These are phyloP conservation scores for Mrakia blollopis DNA, from an alignment of 768 basidiomycete genomes.

Conservation along the genomic window DNA sequence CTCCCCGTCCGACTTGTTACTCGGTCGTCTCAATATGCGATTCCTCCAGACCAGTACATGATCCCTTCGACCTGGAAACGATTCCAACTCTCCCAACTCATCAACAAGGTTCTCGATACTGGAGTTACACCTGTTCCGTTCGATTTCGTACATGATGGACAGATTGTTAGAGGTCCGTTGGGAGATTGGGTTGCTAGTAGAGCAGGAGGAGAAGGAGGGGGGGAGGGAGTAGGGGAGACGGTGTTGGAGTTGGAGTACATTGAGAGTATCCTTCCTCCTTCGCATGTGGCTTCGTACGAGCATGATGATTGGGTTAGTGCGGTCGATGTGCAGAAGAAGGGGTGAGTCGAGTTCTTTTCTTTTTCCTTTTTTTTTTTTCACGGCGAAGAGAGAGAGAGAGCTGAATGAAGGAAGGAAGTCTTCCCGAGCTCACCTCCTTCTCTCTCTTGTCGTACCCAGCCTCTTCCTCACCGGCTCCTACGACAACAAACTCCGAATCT, in stretches of 20 bases:
- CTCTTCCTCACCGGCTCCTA: constrained; percentile 74
- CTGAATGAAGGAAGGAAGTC: background rate
- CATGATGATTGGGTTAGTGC: constrained; percentile 94
- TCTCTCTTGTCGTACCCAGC: constrained; percentile 44
- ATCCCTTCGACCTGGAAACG: constrained; percentile 84
- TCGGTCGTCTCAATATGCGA: constrained; percentile 64
- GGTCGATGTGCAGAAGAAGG: constrained; percentile 57
- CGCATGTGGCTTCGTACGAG: constrained; percentile 69
- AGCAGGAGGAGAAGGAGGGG: constrained; percentile 57
- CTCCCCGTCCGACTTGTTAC: constrained; percentile 55
- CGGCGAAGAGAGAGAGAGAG: background rate
- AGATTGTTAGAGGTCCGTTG: constrained; percentile 65
- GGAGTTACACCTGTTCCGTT: constrained; percentile 65
- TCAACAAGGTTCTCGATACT: constrained; percentile 79
- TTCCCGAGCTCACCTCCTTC: background rate
- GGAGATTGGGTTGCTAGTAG: constrained; percentile 69
- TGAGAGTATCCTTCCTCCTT: constrained; percentile 78
- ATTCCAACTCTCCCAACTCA: constrained; percentile 93
- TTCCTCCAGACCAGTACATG: constrained; percentile 86
- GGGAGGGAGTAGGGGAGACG: constrained; percentile 67
- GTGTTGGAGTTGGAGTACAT: constrained; percentile 90
- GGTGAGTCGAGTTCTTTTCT: constrained; percentile 46
- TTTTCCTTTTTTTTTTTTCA: background rate
- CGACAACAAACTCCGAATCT: constrained; percentile 68
- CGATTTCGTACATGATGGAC: constrained; percentile 83